Percentiles rank a stretch among this genome's conserved stretches.
These are phyloP conservation scores for Plantago ovata DNA, from an alignment of 257 asterid species.

Conservation along the genomic window DNA sequence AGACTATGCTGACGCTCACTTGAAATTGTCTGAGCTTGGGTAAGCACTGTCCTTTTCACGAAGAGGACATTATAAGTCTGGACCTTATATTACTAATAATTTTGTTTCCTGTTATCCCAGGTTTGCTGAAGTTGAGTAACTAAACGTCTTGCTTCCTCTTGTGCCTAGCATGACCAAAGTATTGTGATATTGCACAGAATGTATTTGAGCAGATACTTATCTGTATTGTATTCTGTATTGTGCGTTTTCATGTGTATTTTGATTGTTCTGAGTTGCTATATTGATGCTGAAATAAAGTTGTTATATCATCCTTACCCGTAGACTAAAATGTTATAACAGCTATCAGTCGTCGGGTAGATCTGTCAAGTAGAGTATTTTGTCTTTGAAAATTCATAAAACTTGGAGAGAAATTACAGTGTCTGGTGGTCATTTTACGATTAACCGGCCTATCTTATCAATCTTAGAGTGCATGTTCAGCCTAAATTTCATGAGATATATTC, in stretches of 20 bases:
- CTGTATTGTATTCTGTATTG: neutral
- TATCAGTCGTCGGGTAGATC: no score
- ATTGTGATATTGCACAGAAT: neutral
- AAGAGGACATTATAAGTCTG: no score
- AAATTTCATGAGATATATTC: no score
- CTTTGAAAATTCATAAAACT: no score
- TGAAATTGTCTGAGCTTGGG: slow-evolving; percentile 88
- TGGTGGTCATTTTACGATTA: no score
- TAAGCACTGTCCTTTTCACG: slow-evolving; percentile 17
- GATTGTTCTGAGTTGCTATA: neutral
- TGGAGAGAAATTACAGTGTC: no score
- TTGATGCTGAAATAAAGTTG: no score
- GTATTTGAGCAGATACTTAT: neutral
- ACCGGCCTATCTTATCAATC: no score
- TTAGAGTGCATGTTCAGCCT: no score
- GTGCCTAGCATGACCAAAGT: neutral
- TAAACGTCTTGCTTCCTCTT: neutral
- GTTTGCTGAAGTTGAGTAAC: slow-evolving; percentile 35
- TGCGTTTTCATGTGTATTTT: neutral
- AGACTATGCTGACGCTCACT: slow-evolving; percentile 78
- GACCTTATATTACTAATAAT: neutral
- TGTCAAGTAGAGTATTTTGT: no score
- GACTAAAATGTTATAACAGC: no score
- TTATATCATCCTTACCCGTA: slow-evolving; percentile 2
- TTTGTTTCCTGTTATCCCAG: slow-evolving; percentile 26